These are phyloP conservation scores for Oryza nivara DNA, from an alignment of 176 grass and related monocot genomes.

Conservation along the genomic window DNA sequence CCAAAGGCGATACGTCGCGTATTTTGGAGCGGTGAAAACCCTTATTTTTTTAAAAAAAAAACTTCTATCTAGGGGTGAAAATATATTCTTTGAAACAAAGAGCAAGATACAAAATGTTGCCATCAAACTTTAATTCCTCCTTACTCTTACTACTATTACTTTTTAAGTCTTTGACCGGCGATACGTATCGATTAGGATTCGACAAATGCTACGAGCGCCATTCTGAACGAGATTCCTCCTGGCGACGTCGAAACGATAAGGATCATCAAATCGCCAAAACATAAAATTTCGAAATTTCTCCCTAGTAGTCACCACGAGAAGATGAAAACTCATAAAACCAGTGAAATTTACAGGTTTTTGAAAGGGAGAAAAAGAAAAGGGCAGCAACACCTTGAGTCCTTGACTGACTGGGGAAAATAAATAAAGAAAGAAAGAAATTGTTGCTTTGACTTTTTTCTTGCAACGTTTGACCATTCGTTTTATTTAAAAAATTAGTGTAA, in stretches of 20 bases:
- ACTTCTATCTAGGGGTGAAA: neutral
- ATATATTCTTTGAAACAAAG: neutral
- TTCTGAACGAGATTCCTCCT: neutral
- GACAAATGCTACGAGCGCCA: too few species aligned
- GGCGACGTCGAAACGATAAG: neutral
- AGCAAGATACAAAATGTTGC: neutral
- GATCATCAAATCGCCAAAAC: neutral
- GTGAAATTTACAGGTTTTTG: neutral
- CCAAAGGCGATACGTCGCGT: neutral
- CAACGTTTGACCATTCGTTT: too few species aligned
- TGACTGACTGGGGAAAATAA: too few species aligned
- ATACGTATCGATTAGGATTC: neutral
- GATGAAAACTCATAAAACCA: neutral
- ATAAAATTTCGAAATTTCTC: too few species aligned
- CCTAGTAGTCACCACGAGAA: too few species aligned
- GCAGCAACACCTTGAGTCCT: too few species aligned
- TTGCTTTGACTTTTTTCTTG: too few species aligned
- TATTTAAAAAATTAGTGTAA: too few species aligned
- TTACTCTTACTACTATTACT: neutral
- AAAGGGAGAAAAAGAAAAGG: neutral
- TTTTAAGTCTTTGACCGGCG: neutral
- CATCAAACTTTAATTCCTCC: neutral
- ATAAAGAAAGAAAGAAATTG: too few species aligned
- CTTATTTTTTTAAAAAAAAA: neutral
- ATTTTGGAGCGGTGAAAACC: neutral